phyloP scores from a whole-genome alignment of 768 basidiomycete species.

The Mycena floridula region DNA sequence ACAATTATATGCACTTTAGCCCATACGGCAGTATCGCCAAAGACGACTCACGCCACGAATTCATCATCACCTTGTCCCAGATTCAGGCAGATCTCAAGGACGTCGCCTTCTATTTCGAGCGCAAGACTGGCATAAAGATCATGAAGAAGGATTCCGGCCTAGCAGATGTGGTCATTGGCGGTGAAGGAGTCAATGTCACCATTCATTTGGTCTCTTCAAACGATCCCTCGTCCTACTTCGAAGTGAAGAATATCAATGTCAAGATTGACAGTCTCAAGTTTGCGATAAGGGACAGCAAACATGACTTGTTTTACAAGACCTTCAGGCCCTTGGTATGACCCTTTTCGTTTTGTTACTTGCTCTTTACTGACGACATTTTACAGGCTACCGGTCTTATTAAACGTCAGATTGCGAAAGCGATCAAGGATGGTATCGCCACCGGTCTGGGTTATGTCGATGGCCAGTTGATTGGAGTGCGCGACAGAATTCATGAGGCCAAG shows the following conservation, averaged over 20 bases:
- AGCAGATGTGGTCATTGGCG: constrained; percentile 82
- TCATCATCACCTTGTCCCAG: constrained; percentile 72
- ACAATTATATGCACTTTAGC: constrained; percentile 81
- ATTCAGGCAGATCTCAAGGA: constrained; percentile 94
- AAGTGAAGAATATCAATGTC: constrained; percentile 63
- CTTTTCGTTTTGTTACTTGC: not conserved
- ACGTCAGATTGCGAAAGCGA: constrained; percentile 51
- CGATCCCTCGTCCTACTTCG: constrained; percentile 67
- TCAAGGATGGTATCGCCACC: constrained; percentile 64
- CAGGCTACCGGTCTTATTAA: constrained; percentile 75
- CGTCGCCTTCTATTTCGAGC: constrained; percentile 85
- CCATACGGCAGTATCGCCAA: constrained; percentile 51
- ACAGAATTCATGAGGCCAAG: constrained; percentile 65
- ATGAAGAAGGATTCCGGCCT: constrained; percentile 78
- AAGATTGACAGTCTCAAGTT: constrained; percentile 88
- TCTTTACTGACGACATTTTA: not conserved
- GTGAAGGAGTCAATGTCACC: constrained; percentile 67
- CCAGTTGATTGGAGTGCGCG: constrained; percentile 84
- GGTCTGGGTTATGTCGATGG: constrained; percentile 86
- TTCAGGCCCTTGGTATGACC: constrained; percentile 48
- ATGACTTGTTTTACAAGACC: constrained; percentile 84
- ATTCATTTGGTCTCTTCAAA: constrained; percentile 56
- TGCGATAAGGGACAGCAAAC: constrained; percentile 86
- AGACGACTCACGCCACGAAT: constrained; percentile 51
- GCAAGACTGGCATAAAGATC: constrained; percentile 80